phyloP scores from a whole-genome alignment of 2,329 filamentous ascomycete species.

The Nemania sp. region DNA sequence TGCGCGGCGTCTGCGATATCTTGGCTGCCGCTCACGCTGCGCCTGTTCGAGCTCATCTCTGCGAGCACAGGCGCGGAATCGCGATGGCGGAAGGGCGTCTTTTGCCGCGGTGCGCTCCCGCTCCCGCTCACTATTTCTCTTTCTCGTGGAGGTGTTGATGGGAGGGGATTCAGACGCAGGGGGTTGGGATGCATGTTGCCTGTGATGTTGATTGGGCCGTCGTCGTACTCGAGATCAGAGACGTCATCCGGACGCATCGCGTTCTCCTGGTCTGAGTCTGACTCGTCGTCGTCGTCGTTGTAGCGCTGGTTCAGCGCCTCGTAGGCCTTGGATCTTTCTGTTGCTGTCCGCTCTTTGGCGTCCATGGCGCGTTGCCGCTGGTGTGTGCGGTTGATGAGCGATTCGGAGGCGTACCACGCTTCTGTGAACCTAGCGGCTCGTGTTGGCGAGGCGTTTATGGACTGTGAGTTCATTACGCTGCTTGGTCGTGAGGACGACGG shows the following conservation, averaged over 20 bases:
- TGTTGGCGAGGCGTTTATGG: slow-evolving; percentile 50
- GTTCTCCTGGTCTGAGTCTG: slow-evolving; percentile 45
- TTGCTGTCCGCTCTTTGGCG: slow-evolving; percentile 48
- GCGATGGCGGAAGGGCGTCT: slow-evolving; percentile 50
- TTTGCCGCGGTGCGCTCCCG: slow-evolving; percentile 39
- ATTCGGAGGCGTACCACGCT: slow-evolving; percentile 67
- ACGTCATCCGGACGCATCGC: slow-evolving; percentile 50
- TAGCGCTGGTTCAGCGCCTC: slow-evolving; percentile 61
- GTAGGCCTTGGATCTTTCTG: slow-evolving; percentile 53
- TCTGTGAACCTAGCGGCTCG: slow-evolving; percentile 64
- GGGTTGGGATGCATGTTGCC: slow-evolving; percentile 62
- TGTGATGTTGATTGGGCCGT: slow-evolving; percentile 50
- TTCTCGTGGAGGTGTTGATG: slow-evolving; percentile 37
- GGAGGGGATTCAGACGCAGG: slow-evolving; percentile 61
- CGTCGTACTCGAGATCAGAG: slow-evolving; percentile 57
- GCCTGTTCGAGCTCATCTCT: slow-evolving; percentile 61
- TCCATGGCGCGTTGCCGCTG: slow-evolving; percentile 61
- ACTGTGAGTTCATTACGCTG: slow-evolving; percentile 39
- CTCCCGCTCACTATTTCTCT: slow-evolving; percentile 14
- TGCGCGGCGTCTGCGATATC: slow-evolving; percentile 61
- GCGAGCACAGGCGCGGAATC: slow-evolving; percentile 50
- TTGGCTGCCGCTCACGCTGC: slow-evolving; percentile 55
- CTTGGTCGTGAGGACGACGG: slow-evolving; percentile 43
- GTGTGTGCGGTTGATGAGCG: slow-evolving; percentile 65
- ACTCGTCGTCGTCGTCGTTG: slow-evolving; percentile 42